Base-by-base conservation (phyloP, 2,329 filamentous ascomycete species). In the Cephalotrichum gorgonifer region DNA sequence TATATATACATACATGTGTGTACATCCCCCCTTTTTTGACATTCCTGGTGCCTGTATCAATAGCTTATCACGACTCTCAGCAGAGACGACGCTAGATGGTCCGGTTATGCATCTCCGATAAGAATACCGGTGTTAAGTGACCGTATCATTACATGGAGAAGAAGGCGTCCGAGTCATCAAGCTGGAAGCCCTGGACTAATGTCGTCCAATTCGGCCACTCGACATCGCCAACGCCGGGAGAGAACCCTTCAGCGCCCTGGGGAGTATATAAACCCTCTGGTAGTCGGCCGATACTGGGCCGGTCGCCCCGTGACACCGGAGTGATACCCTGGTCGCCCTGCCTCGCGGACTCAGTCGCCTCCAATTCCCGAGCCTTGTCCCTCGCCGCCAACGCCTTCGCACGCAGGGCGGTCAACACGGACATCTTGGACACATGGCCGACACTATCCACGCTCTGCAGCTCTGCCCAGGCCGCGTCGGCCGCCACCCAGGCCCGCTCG, bases 401-500 rank as follows among this genome's bases (percentile, higher is more conserved):
- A n/a, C 59, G 55, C 33, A 66, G 48, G 3, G 60, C 59, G 11
- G 52, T 55, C 2, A 66, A 54, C 1, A 64, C 56, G 12, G 56
- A 54, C 59, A 62, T 64, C 50, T 65, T 66, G 14, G 59, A 49
- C 1, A 56, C 58, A 7, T 22, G 35, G 6, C 35, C 35, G 22
- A 39, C 17, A 7, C 6, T 39, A 6, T n/a, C 35, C n/a, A 14
- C 33, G 11, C 20, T 17, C 5, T n/a, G 8, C 8, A 20, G n/a
- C 33, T 38, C 33, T 7, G 3, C 11, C n/a, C 15, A 38, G 9
- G 20, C 17, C 4, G 15, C 33, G 17, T 48, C 27, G 6, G 50
- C 15, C 4, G 30, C 39, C 15, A 54, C 31, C 67, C 68, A 70
- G 1, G 65, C 66, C 22, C 61, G 56, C 1, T 62, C 60, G 1